Conservation (phyloP, 345 rosid genomes). For the Microthlaspi erraticum region DNA sequence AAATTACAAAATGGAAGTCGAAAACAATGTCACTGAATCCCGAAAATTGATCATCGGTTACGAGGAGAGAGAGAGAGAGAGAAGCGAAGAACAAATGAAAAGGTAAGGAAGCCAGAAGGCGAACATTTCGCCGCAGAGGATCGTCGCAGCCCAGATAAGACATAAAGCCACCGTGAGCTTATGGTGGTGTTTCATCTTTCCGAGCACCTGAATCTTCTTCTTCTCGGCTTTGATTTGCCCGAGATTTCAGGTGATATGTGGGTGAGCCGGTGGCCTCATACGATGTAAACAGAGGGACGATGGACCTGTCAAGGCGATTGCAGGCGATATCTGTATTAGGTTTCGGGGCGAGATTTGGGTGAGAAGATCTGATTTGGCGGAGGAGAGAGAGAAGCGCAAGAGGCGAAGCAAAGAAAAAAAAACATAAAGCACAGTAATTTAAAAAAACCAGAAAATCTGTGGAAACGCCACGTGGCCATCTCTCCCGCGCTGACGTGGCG, state of each 20-base stretch:
- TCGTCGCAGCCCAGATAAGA: slow-evolving; percentile 60
- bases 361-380: too few species aligned
- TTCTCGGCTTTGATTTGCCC: slow-evolving; percentile 23
- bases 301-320: too few species aligned
- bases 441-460: too few species aligned
- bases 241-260: slow-evolving; percentile 32
- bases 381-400: too few species aligned
- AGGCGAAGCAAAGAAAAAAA: too few species aligned
- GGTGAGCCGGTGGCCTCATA: too few species aligned
- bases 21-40: not conserved
- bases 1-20: slow-evolving; percentile 9
- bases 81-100: slow-evolving; percentile 87
- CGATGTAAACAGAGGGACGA: too few species aligned
- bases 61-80: not conserved
- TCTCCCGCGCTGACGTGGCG: too few species aligned
- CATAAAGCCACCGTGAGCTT: slow-evolving; percentile 65
- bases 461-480: too few species aligned
- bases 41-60: not conserved
- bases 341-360: too few species aligned
- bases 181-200: slow-evolving; percentile 63
- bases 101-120: slow-evolving; percentile 72
- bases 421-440: too few species aligned
- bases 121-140: slow-evolving; percentile 88
- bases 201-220: slow-evolving; percentile 35
- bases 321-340: too few species aligned